Base-by-base conservation (phyloP, 768 basidiomycete species). In the Tulasnella sp. region DNA sequence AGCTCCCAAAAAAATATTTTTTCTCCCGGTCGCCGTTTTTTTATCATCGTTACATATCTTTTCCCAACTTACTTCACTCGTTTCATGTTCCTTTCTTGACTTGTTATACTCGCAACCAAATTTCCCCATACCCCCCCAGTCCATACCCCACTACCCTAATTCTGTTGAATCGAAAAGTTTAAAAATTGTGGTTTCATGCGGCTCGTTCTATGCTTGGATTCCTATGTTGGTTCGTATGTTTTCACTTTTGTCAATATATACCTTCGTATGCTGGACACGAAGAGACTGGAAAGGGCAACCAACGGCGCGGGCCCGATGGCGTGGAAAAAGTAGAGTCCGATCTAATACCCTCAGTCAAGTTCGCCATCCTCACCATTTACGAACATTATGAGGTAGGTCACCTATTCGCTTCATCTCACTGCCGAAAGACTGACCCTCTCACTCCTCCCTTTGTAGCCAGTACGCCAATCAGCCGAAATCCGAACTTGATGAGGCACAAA, bases 391-490 rank as follows among this genome's bases (percentile, higher is more conserved):
- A 75, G 74, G 74, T 67, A 57, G 39, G 51, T 39, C 40, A 20
- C 37, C 4, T 3, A 37, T 16, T 1, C 35, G 3, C 23, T 51
- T 5, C 9, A 35, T 16, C 35, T 55, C 29, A 57, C 23, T 51
- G 11, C 18, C 48, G 16, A 57, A 75, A 15, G 51, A 57, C 32
- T 37, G 10, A 51, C 57, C 15, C 32, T 32, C 3, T 32, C 18
- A 23, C 40, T 18, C 44, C 20, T 16, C 46, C 42, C 23, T 40
- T 29, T 26, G 20, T 23, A 98, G 96, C 88, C 96, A 99, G 90
- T 98, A 96, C 86, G 93, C 94, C 79, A 94, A 96, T 84, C 92
- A 96, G 78, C 94, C 96, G 77, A 98, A 96, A 84, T 98, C 96
- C 57, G 98, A 99, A 86, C 88, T 99, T 77, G 96, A 98, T 83